A percentile compares a stretch with the other conserved stretches of the same genome.
Evolutionary conservation across 1,284 basidiomycete genomes (phyloP).

Genomic region (Rhodotorula sp.): DNA sequence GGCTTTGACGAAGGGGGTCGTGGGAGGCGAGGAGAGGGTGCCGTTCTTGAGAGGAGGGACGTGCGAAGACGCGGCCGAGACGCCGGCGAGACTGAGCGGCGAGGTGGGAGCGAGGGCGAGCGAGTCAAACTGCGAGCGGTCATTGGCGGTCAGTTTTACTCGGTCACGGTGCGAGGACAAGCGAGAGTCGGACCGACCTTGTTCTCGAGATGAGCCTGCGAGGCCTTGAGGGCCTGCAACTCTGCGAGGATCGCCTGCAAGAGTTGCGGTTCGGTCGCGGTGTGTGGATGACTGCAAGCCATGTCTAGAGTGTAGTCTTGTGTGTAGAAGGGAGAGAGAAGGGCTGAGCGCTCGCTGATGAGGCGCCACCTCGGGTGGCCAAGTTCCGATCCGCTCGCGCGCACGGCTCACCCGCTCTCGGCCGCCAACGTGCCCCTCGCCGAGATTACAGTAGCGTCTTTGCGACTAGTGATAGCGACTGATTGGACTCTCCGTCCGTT

Average conservation of each 20-base stretch:
- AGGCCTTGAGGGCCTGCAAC: slow-evolving; percentile 40
- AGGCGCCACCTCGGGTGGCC: background rate
- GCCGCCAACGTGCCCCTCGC: background rate
- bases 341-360: no score
- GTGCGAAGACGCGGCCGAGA: background rate
- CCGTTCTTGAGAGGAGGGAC: slow-evolving; percentile 17
- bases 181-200: slow-evolving; percentile 20
- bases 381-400: background rate
- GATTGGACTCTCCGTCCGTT: no score
- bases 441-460: no score
- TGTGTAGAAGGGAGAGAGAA: background rate
- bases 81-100: slow-evolving; percentile 12
- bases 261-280: slow-evolving; percentile 18
- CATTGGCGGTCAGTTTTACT: background rate
- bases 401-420: background rate
- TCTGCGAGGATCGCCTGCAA: slow-evolving; percentile 43
- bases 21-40: background rate
- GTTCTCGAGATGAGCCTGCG: slow-evolving; percentile 39
- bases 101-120: slow-evolving; percentile 24
- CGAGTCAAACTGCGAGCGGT: slow-evolving; percentile 23
- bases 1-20: slow-evolving; percentile 30
- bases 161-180: no score
- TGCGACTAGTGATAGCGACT: no score
- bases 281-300: background rate
- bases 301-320: background rate